phyloP scores from a whole-genome alignment of 202 grass and related monocot species.

The Schoenoplectus triqueter region DNA sequence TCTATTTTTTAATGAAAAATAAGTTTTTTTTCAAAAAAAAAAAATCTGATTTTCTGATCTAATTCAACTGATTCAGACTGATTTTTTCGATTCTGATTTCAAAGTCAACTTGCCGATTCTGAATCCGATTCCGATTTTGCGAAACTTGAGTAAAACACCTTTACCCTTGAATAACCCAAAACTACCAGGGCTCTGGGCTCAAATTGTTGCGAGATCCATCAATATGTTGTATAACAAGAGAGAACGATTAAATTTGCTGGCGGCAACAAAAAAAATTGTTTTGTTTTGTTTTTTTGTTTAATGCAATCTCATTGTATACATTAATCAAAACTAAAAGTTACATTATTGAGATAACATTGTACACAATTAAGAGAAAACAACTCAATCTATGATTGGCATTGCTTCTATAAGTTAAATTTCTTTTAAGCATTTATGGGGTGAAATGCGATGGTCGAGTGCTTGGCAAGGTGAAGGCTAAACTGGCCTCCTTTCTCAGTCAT shows the following conservation, averaged over 20 bases:
- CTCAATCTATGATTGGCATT: background rate
- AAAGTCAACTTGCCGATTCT: background rate
- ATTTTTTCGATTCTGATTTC: no score
- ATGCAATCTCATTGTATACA: background rate
- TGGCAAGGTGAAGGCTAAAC: constrained; percentile 46
- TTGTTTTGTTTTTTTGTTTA: background rate
- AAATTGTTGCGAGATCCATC: background rate
- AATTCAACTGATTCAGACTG: no score
- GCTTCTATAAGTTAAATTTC: background rate
- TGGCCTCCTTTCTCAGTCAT: constrained; percentile 50
- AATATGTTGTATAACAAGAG: background rate
- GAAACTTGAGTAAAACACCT: background rate
- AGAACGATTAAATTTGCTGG: background rate
- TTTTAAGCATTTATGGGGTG: constrained; percentile 26
- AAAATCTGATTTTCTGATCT: no score
- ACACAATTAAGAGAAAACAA: background rate
- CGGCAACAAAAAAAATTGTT: background rate
- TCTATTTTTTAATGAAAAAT: no score
- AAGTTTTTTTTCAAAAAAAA: no score
- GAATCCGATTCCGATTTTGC: background rate
- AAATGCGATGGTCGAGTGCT: constrained; percentile 41
- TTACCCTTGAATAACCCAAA: background rate
- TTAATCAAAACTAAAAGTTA: constrained; percentile 2
- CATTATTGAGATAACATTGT: constrained; percentile 15
- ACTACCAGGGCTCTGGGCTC: background rate